Evolutionary conservation across 2,329 filamentous ascomycete genomes (phyloP).

Genomic region (Aspergillus caelatus): DNA sequence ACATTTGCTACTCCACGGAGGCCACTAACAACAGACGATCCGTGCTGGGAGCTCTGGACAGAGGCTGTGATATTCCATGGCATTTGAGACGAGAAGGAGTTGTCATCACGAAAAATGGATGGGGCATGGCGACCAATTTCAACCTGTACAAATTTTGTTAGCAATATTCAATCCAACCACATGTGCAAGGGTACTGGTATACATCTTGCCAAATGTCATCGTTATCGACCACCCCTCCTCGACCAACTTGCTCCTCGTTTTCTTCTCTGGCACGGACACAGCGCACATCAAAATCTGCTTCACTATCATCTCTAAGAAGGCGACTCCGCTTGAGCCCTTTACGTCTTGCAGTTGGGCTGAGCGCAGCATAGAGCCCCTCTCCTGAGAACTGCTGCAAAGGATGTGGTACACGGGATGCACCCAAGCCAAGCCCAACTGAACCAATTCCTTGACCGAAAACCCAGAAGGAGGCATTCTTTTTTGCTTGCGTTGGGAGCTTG

Average conservation of each 20-base stretch:
- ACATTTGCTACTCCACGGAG: slow-evolving; percentile 39
- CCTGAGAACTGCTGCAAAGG: slow-evolving; percentile 65
- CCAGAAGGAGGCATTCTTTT: slow-evolving; percentile 65
- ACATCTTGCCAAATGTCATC: slow-evolving; percentile 42
- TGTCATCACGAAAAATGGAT: slow-evolving; percentile 68
- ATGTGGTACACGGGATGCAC: slow-evolving; percentile 43
- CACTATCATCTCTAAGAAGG: slow-evolving; percentile 26
- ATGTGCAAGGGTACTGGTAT: slow-evolving; percentile 6
- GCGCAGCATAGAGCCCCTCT: slow-evolving; percentile 52
- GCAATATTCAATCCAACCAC: background rate
- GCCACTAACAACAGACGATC: slow-evolving; percentile 35
- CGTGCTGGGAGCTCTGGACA: slow-evolving; percentile 55
- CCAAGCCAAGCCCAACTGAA: slow-evolving; percentile 53
- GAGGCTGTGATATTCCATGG: slow-evolving; percentile 69
- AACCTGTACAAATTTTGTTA: slow-evolving; percentile 41
- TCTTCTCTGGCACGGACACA: slow-evolving; percentile 44
- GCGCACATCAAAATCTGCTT: slow-evolving; percentile 29
- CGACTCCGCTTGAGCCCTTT: slow-evolving; percentile 33
- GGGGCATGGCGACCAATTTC: slow-evolving; percentile 73
- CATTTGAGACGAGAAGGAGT: slow-evolving; percentile 59
- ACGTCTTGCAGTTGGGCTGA: slow-evolving; percentile 41
- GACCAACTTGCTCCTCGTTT: slow-evolving; percentile 37
- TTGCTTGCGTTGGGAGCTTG: slow-evolving; percentile 52
- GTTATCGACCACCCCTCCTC: slow-evolving; percentile 31
- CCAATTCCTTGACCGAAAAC: slow-evolving; percentile 62